A percentile compares a stretch with the other conserved stretches of the same genome.
Conservation (phyloP, 2,329 filamentous ascomycete species). For the Colletotrichum magnum region DNA sequence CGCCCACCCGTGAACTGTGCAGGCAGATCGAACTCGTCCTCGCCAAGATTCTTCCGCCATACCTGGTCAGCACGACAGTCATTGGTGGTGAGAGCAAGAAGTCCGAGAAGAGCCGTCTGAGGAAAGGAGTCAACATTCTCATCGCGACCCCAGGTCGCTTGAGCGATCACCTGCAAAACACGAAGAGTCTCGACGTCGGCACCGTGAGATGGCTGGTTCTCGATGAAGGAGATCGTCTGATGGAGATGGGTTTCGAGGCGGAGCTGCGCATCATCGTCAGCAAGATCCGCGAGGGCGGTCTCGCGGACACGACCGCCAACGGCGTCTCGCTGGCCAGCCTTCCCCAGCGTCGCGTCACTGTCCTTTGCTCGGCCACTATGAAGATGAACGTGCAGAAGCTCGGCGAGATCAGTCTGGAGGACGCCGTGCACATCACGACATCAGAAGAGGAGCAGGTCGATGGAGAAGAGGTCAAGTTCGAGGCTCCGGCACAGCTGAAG, state of each 20-base stretch:
- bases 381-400: constrained; percentile 97
- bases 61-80: constrained; percentile 92
- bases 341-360: constrained; percentile 83
- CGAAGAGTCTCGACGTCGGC: constrained; percentile 87
- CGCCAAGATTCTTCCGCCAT: constrained; percentile 88
- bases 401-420: constrained; percentile 94
- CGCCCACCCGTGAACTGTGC: constrained; percentile 92
- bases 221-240: constrained; percentile 96
- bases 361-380: constrained; percentile 97
- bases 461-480: constrained; percentile 72
- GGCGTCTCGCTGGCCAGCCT: constrained; percentile 73
- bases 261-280: constrained; percentile 90
- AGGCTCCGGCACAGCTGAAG: constrained; percentile 92
- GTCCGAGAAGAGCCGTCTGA: constrained; percentile 90
- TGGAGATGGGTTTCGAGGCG: constrained; percentile 98
- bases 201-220: constrained; percentile 94
- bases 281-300: constrained; percentile 77
- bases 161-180: constrained; percentile 93
- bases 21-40: constrained; percentile 93
- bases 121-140: constrained; percentile 95
- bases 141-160: constrained; percentile 94
- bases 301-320: constrained; percentile 72
- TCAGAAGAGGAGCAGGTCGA: constrained; percentile 65
- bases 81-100: constrained; percentile 79
- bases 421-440: constrained; percentile 88